Evolutionary conservation across 1,284 basidiomycete species (phyloP), one percentile per base, ranked within the genome.

Genomic region (Cerioporus squamosus): DNA sequence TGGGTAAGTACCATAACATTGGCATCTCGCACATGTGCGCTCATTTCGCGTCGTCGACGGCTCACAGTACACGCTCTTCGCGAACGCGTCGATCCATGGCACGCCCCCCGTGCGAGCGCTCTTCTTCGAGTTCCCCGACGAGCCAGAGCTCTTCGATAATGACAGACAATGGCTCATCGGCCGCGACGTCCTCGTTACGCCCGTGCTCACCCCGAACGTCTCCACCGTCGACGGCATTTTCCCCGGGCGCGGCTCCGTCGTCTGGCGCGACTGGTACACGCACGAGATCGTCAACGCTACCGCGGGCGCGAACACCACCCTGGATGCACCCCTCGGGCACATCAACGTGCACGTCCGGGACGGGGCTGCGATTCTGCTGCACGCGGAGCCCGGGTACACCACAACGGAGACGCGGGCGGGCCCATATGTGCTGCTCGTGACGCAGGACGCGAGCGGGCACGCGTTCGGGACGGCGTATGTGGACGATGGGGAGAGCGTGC

Each of bases 181-280:
- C 18, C 65, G 80, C 20, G 82, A 85, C 61, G 80, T 93, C 44
- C 80, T 93, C 36, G 83, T 94, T 48, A 90, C 90, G 0, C 91
- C 91, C 1, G 91, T 93, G 0, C 70, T 91, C 42, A 74, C 75
- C 9, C 87, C 88, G 0, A 90, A 84, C 56, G 78, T 76, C 18
- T 78, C 77, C 2, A 76, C 77, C 8, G 84, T 87, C 14, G 74
- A 81, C 53, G 82, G 80, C 44, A 75, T 86, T 44, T 84, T 90
- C 75, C 86, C 85, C 24, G 87, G 87, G 0, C 74, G 81, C 55
- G 84, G 83, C 14, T 73, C 72, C n/a, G 81, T 82, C 2, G 74
- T 81, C 59, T 93, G 88, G 90, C 81, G 88, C 46, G 90, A 93
- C 72, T 91, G 88, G 83, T 92, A 86, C 74, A 90, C 86, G 0